Conservation (phyloP, 2,329 filamentous ascomycete species). For the Colletotrichum tropicale region DNA sequence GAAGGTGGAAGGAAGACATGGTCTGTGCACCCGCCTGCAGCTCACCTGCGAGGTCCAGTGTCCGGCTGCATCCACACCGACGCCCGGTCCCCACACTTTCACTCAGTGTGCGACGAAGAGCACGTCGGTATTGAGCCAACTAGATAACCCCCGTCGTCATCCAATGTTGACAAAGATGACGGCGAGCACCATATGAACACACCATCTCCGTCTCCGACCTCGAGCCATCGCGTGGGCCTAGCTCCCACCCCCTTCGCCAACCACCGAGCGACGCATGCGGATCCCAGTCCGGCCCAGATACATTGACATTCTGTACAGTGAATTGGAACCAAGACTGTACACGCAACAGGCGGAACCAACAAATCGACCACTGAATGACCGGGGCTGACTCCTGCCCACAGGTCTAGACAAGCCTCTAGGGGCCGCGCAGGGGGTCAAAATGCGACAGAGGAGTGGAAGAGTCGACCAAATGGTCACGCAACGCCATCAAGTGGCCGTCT, state of each 20-base stretch:
- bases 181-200: constrained; percentile 12
- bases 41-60: background rate
- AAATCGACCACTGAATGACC: background rate
- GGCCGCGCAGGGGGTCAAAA: background rate
- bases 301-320: background rate
- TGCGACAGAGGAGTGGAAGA: constrained; percentile 4
- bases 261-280: background rate
- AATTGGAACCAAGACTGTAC: background rate
- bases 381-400: constrained; percentile 1
- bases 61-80: background rate
- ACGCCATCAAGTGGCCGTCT: constrained; percentile 8
- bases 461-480: constrained; percentile 13
- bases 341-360: background rate
- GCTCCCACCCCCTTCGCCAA: background rate
- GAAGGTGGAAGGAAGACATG: background rate
- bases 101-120: constrained; percentile 13
- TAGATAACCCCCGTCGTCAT: constrained; percentile 12
- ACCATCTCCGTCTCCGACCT: constrained; percentile 2
- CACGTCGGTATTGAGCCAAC: constrained; percentile 9
- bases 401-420: background rate
- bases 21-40: background rate
- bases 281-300: background rate
- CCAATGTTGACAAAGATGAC: constrained; percentile 1
- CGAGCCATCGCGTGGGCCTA: background rate
- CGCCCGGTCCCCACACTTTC: constrained; percentile 11